Evolutionary conservation across 2,329 filamentous ascomycete species (phyloP), one percentile per base, ranked within the genome.

Genomic region (Sphaerostilbella broomeana): DNA sequence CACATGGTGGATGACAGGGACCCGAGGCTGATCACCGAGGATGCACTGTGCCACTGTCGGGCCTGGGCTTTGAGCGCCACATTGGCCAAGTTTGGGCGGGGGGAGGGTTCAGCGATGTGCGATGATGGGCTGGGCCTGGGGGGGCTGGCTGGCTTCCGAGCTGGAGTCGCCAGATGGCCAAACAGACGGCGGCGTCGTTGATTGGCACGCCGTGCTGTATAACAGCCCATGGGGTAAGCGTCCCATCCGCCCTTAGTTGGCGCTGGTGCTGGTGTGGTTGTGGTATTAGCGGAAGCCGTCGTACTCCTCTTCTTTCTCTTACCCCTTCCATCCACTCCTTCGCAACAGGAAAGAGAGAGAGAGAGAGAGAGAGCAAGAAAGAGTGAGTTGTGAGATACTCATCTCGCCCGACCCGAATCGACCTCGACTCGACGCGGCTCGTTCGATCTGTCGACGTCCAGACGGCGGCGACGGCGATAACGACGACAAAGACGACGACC

Each of bases 1-100:
- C 40, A 37, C 40, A 42, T 42, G 40, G 40, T 42, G 40, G 40
- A 37, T 32, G 36, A 40, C 40, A 43, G 28, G 36, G 37, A 35
- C 40, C 36, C 22, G 28, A 30, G 17, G 24, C 13, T 25, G 34
- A 18, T 28, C 11, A 6, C 11, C 35, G 30, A 29, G 30, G n/a
- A 30, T 30, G 30, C 41, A 40, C 41, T 40, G 41, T 43, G 31
- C 37, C 30, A 17, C 25, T n/a, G 26, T 37, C 21, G 37, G 28
- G 35, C 35, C 24, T 19, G 35, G 40, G 39, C 20, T 34, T 42
- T 24, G 33, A 42, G 40, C 38, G 26, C 40, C 35, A 34, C 35
- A 26, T 30, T 38, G 26, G 18, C 40, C 13, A 29, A 26, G 15
- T n/a, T 34, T 42, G 32, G 40, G 35, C 28, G 37, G 36, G 35